Conservation (phyloP, 192 early-diverging fungal genomes). For the Funneliformis mosseae region DNA sequence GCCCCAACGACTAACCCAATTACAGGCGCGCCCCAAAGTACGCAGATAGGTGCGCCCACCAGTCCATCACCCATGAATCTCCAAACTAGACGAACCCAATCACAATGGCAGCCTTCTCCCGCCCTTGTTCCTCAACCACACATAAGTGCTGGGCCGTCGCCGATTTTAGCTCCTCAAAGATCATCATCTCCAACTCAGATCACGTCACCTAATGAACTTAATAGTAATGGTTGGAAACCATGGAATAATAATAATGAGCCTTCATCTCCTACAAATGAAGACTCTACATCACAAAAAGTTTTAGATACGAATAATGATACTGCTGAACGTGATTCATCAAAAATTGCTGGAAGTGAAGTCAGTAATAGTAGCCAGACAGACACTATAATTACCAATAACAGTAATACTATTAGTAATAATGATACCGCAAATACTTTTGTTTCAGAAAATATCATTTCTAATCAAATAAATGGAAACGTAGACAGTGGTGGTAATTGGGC, state of each 20-base stretch:
- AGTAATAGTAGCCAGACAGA: background rate
- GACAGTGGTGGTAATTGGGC: constrained; percentile 5
- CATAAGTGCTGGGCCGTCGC: background rate
- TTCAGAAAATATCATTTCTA: background rate
- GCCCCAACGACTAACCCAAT: constrained; percentile 1
- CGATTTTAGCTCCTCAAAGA: constrained; percentile 6
- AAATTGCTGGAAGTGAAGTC: background rate
- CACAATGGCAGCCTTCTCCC: constrained; percentile 17
- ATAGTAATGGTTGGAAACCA: constrained; percentile 12
- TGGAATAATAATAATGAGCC: background rate
- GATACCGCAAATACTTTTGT: background rate
- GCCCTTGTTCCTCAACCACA: background rate
- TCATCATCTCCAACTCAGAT: constrained; percentile 10
- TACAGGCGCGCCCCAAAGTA: background rate
- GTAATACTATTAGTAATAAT: background rate
- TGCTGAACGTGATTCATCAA: background rate
- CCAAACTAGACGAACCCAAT: background rate
- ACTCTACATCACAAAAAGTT: background rate
- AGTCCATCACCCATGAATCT: background rate
- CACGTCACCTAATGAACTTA: background rate
- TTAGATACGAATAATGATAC: background rate
- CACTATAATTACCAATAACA: background rate
- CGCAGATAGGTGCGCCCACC: background rate
- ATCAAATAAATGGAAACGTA: background rate
- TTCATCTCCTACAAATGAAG: constrained; percentile 13